Base-by-base conservation (phyloP, 345 rosid genomes). In the Hevea brasiliensis region DNA sequence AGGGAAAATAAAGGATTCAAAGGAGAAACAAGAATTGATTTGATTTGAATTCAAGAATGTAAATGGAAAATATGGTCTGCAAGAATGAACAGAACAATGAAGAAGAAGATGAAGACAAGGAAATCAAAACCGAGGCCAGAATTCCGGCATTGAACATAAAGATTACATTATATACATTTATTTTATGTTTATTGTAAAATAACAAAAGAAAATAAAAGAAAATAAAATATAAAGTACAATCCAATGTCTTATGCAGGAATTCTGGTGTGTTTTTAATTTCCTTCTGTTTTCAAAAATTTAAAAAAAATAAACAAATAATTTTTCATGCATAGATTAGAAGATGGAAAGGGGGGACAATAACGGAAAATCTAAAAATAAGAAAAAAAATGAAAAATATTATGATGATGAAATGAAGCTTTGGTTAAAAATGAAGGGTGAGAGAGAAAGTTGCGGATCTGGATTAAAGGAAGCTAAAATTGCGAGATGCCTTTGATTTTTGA, bases 81-180 rank as follows among this genome's bases (percentile, higher is more conserved):
- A 50, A 50, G 54, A 6, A 17, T 7, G 2, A 18, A 1, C 8
- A n/a, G 18, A 11, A 0, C 20, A 26, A 2, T 4, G 21, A 45
- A 13, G 8, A 29, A 13, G 7, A 45, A 40, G 13, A 54, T 15
- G 8, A 64, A 41, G 18, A n/a, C 55, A 65, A 45, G 32, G 14
- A 65, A 44, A 65, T 65, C 55, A 27, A 59, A 59, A 59, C 54
- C 65, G 50, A 61, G 37, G 44, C 59, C 68, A 72, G 69, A 63
- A 61, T 62, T 61, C 75, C 61, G 35, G 75, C 68, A 72, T 35
- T 42, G 9, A 59, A 47, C 66, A 71, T 7, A 44, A 20, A 50
- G 27, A 60, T 70, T 24, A 45, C 5, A 26, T 17, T 50, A 44
- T 44, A 3, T 1, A 44, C 1, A 7, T 7, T 2, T 32, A 32